Conservation (phyloP, 2,329 filamentous ascomycete genomes). For the Cordyceps militaris region DNA sequence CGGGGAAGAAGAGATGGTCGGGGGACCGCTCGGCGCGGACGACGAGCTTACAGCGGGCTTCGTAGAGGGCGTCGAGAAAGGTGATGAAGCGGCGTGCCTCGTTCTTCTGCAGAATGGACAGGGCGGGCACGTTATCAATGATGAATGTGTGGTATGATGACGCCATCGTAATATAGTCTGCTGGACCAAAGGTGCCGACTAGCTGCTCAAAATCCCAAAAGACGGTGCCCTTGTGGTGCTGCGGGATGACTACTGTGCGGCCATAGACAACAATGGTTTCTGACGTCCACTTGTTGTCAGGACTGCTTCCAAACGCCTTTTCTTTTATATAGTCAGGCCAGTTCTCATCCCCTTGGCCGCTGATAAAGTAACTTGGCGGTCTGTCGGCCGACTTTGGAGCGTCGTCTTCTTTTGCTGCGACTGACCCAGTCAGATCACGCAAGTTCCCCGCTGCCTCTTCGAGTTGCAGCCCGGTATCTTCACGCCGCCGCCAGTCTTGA, state of each 20-base stretch:
- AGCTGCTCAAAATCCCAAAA: conserved; percentile 63
- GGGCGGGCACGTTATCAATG: conserved; percentile 60
- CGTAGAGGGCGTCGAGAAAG: conserved; percentile 71
- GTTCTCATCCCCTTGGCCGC: conserved; percentile 21
- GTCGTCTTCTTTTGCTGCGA: conserved; percentile 7
- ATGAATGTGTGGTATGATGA: conserved; percentile 75
- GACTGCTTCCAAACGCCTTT: conserved; percentile 19
- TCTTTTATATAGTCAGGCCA: conserved; percentile 22
- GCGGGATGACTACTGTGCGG: conserved; percentile 52
- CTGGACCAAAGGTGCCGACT: conserved; percentile 64
- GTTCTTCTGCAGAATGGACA: conserved; percentile 66
- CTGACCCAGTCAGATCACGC: not conserved
- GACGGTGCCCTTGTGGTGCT: conserved; percentile 49
- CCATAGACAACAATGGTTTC: conserved; percentile 52
- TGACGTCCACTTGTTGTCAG: conserved; percentile 33
- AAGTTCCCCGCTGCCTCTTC: not conserved
- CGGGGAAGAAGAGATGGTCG: conserved; percentile 73
- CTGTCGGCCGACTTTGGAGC: conserved; percentile 17
- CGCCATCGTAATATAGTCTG: conserved; percentile 76
- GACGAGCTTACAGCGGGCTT: conserved; percentile 70
- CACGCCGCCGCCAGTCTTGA: conserved; percentile 61
- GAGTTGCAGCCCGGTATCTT: conserved; percentile 26
- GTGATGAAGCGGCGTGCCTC: conserved; percentile 77
- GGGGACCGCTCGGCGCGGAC: conserved; percentile 61
- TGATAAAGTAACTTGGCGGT: conserved; percentile 26